phyloP scores from a whole-genome alignment of 345 rosid genomes.

The Hypericum androsaemum region DNA sequence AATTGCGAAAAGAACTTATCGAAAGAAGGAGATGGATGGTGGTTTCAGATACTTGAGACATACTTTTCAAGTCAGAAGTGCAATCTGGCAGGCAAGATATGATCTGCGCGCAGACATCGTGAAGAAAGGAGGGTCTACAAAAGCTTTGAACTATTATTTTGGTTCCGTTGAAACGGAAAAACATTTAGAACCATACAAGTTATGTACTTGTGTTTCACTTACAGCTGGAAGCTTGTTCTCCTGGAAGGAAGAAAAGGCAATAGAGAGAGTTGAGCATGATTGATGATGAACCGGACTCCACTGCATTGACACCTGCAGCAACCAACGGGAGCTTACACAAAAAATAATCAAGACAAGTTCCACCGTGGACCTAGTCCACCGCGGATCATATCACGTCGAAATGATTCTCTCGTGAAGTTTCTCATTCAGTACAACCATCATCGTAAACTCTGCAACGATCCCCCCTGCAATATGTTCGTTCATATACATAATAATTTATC shows the following conservation, averaged over 20 bases:
- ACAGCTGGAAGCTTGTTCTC: conserved; percentile 72
- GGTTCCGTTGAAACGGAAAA: too few species aligned
- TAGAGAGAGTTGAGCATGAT: conserved; percentile 82
- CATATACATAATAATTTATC: not conserved
- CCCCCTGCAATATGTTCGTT: conserved; percentile 33
- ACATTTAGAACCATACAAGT: not conserved
- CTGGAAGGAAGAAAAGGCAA: conserved; percentile 70
- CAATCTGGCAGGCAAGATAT: conserved; percentile 61
- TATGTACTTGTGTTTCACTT: conserved; percentile 12
- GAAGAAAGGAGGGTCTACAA: too few species aligned
- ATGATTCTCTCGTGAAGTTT: conserved; percentile 68
- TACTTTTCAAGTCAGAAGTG: conserved; percentile 57
- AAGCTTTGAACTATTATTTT: too few species aligned
- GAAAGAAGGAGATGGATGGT: not conserved
- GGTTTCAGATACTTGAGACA: conserved; percentile 11
- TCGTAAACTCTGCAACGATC: conserved; percentile 86
- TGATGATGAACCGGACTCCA: conserved; percentile 84
- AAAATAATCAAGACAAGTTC: not conserved
- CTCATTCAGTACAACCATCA: conserved; percentile 77
- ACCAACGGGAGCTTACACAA: too few species aligned
- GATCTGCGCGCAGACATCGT: conserved; percentile 35
- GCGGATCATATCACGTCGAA: too few species aligned
- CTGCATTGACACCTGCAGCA: conserved; percentile 73
- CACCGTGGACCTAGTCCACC: not conserved
- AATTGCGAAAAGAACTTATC: not conserved